Evolutionary conservation across 352 stramenopile species (phyloP), one percentile per base, ranked within the genome.

Genomic region (Blastocystis sp.): DNA sequence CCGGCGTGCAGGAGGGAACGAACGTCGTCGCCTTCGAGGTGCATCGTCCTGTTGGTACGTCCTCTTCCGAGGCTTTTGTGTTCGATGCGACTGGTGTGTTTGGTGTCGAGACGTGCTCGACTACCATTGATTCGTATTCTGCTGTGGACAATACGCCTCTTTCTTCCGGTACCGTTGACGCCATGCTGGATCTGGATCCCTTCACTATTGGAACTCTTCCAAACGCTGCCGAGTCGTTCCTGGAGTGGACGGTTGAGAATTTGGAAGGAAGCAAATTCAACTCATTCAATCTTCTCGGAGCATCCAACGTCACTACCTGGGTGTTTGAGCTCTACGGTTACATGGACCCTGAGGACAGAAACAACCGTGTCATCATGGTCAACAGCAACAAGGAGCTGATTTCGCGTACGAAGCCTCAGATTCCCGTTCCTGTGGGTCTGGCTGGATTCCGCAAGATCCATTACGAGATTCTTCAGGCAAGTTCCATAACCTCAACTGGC

Each of bases 31-130:
- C 27, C 34, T 73, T 73, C n/a, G 61, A 73, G 38, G 46, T 78
- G 27, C 65, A 78, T 59, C 40, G 34, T 27, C 63, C 63, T 6
- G 6, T 44, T 6, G 63, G 63, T 21, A 7, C 4, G 14, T 75
- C 63, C n/a, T 54, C 63, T 75, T 48, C 63, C 7, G 40, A 44
- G 4, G 1, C 34, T 53, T 21, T 75, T 3, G 34, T 75, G 4
- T 75, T 75, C 46, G 63, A 75, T 53, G 63, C 63, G 3, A 75
- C 63, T 32, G 63, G 63, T 34, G 63, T 75, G 32, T 75, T 75
- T 49, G 63, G 63, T 21, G 63, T 75, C 7, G 40, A 75, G 16
- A 32, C 38, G 7, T 75, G 63, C 32, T 75, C 63, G 18, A 75
- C 40, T 75, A 11, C 21, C 2, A 32, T 75, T 3, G 63, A 75